Evolutionary conservation across 495 filamentous ascomycete species (phyloP).

Genomic region (Aspergillus biplanus): DNA sequence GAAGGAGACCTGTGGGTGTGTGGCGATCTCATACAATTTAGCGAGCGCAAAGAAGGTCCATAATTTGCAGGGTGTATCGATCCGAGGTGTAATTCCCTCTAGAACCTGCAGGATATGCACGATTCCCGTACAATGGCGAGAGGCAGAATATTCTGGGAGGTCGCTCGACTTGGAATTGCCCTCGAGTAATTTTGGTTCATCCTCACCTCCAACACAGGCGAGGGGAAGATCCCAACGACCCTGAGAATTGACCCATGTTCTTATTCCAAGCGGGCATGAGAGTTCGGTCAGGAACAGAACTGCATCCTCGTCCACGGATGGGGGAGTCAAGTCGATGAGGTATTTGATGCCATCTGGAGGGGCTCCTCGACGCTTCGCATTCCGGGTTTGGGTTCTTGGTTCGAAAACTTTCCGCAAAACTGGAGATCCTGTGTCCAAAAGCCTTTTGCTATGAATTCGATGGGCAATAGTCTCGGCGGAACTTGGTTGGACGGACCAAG

Average conservation of each 20-base stretch:
- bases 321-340: slow-evolving; percentile 65
- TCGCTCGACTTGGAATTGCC: not conserved
- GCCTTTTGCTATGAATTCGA: slow-evolving; percentile 47
- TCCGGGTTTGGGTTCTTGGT: slow-evolving; percentile 35
- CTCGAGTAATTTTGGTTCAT: slow-evolving; percentile 29
- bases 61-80: slow-evolving; percentile 68
- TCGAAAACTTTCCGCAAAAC: slow-evolving; percentile 53
- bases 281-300: slow-evolving; percentile 59
- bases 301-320: slow-evolving; percentile 59
- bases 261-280: slow-evolving; percentile 57
- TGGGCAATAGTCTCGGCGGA: slow-evolving; percentile 35
- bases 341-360: slow-evolving; percentile 54
- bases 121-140: slow-evolving; percentile 63
- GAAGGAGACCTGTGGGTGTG: slow-evolving; percentile 33
- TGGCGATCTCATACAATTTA: slow-evolving; percentile 57
- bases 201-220: slow-evolving; percentile 37
- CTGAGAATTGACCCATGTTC: slow-evolving; percentile 43
- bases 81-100: slow-evolving; percentile 47
- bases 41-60: slow-evolving; percentile 66
- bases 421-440: slow-evolving; percentile 50
- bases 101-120: slow-evolving; percentile 59
- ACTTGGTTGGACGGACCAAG: slow-evolving; percentile 26
- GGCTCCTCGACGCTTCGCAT: slow-evolving; percentile 34
- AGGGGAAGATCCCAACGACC: slow-evolving; percentile 52
- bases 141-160: slow-evolving; percentile 59